Evolutionary conservation across 2,329 filamentous ascomycete genomes (phyloP).

Genomic region (Curvularia spicifera): DNA sequence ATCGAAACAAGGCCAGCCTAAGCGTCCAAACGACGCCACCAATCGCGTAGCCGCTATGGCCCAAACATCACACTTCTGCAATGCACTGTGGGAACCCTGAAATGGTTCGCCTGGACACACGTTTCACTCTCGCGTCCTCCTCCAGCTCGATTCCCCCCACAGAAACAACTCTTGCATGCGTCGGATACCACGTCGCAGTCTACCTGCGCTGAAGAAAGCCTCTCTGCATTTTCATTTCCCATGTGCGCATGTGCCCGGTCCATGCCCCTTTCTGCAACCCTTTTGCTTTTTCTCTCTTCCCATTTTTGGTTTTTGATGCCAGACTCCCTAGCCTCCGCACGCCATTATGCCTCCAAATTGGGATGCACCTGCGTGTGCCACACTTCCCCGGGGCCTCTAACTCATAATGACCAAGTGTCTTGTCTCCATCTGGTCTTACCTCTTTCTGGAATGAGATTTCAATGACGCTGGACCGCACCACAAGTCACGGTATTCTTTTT

Average conservation of each 20-base stretch:
- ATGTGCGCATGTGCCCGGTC: conserved; percentile 3
- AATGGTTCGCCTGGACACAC: conserved; percentile 18
- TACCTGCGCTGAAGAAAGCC: not conserved
- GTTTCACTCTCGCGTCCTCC: conserved; percentile 8
- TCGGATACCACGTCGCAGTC: conserved; percentile 11
- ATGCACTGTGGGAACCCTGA: conserved; percentile 13
- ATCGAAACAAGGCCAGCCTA: conserved; percentile 4
- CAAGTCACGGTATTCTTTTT: conserved; percentile 5
- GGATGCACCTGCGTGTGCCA: conserved; percentile 9
- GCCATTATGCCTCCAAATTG: conserved; percentile 2
- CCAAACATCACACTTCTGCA: conserved; percentile 7
- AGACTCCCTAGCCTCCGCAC: conserved; percentile 2
- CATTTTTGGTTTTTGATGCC: conserved; percentile 4
- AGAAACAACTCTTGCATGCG: not conserved
- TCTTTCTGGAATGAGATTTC: conserved; percentile 6
- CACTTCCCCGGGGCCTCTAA: conserved; percentile 2
- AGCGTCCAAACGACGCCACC: conserved; percentile 9
- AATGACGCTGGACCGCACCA: not conserved
- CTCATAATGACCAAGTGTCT: not conserved
- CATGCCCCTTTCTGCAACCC: conserved; percentile 6
- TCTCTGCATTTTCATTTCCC: not conserved
- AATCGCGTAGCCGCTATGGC: conserved; percentile 12
- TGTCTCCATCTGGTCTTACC: conserved; percentile 1
- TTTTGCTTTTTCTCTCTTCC: not conserved
- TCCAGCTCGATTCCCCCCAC: not conserved